Evolutionary conservation across 805 yeast species (phyloP).

Genomic region (Phaffomyces thermotolerans): DNA sequence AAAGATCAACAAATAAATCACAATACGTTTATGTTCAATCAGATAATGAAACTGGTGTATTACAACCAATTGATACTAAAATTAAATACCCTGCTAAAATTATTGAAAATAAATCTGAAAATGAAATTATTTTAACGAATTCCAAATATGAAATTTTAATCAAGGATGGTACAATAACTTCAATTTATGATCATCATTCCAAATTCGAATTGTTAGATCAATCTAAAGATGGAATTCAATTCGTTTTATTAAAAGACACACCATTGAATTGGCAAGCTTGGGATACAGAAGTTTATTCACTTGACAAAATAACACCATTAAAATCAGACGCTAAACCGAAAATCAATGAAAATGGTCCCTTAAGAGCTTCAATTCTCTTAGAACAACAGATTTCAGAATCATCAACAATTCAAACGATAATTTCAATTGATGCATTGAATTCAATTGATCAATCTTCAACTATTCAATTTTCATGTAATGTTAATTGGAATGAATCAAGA

Average conservation of each 20-base stretch:
- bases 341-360: slow-evolving; percentile 42
- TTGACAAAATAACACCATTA: slow-evolving; percentile 48
- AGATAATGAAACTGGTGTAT: background rate
- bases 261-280: slow-evolving; percentile 93
- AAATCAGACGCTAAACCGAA: slow-evolving; percentile 11
- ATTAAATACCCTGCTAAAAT: slow-evolving; percentile 46
- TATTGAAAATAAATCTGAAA: slow-evolving; percentile 26
- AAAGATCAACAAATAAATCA: background rate
- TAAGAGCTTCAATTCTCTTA: slow-evolving; percentile 57
- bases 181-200: slow-evolving; percentile 52
- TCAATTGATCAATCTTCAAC: slow-evolving; percentile 29
- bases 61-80: background rate
- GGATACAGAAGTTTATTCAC: slow-evolving; percentile 91
- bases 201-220: slow-evolving; percentile 62
- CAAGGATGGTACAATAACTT: slow-evolving; percentile 52
- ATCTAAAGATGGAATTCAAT: slow-evolving; percentile 65
- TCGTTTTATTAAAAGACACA: slow-evolving; percentile 77
- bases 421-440: slow-evolving; percentile 56
- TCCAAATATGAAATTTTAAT: slow-evolving; percentile 52
- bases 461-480: slow-evolving; percentile 49
- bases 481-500: slow-evolving; percentile 83
- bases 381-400: slow-evolving; percentile 49
- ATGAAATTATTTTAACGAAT: slow-evolving; percentile 48
- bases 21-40: slow-evolving; percentile 19
- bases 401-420: slow-evolving; percentile 57